Evolutionary conservation across 2,329 filamentous ascomycete genomes (phyloP).

Genomic region (Cytospora paraplurivora): DNA sequence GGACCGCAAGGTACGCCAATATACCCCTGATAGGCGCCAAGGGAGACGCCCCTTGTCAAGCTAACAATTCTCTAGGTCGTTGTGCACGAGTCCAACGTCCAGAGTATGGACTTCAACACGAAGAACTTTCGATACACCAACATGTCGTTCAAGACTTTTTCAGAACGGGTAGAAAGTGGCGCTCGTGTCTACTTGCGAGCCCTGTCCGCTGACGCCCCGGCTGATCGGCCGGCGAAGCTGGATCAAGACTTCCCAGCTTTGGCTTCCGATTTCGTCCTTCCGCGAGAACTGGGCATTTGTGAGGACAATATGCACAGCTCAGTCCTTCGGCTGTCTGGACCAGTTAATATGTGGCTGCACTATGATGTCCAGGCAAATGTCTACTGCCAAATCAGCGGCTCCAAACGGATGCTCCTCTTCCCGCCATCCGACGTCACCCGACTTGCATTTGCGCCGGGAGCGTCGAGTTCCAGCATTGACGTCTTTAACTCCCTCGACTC

Average conservation of each 20-base stretch:
- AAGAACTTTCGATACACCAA: conserved; percentile 83
- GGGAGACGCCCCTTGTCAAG: not conserved
- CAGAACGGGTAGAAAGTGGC: conserved; percentile 60
- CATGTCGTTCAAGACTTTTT: conserved; percentile 67
- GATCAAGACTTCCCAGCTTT: conserved; percentile 71
- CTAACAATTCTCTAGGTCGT: conserved; percentile 55
- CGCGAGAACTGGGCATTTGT: conserved; percentile 61
- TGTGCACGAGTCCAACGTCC: conserved; percentile 68
- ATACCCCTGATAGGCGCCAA: not conserved
- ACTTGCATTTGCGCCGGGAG: conserved; percentile 72
- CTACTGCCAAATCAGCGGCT: conserved; percentile 75
- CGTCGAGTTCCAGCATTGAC: conserved; percentile 78
- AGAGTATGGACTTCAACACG: conserved; percentile 75
- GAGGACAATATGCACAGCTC: conserved; percentile 72
- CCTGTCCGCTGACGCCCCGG: conserved; percentile 68
- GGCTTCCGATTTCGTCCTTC: conserved; percentile 69
- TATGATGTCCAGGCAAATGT: conserved; percentile 89
- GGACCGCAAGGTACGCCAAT: conserved; percentile 57
- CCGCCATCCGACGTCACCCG: conserved; percentile 73
- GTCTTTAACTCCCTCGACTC: conserved; percentile 59
- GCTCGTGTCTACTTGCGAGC: conserved; percentile 76
- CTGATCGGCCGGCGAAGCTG: conserved; percentile 70
- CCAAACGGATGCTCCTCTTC: conserved; percentile 75
- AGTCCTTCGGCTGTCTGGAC: conserved; percentile 76
- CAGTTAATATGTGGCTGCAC: conserved; percentile 86